Evolutionary conservation across 768 basidiomycete genomes (phyloP).

Genomic region (Pulveroboletus sp.): DNA sequence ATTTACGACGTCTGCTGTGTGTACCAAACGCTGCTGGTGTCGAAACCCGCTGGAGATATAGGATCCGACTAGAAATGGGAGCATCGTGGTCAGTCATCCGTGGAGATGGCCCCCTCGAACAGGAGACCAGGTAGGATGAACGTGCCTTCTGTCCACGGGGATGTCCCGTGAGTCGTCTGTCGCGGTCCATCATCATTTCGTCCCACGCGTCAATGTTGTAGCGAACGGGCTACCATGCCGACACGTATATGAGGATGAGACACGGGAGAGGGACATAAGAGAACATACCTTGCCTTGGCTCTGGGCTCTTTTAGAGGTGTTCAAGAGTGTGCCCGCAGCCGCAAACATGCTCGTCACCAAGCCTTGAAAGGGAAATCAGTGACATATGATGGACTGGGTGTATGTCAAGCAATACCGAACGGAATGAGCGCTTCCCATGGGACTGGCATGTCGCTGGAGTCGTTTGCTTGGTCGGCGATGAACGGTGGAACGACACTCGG

Average conservation of each 20-base stretch:
- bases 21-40: conserved; percentile 71
- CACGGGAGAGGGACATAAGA: background rate
- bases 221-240: conserved; percentile 60
- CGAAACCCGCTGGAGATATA: conserved; percentile 62
- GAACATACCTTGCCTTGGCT: conserved; percentile 82
- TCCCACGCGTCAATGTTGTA: conserved; percentile 90
- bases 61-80: conserved; percentile 51
- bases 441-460: conserved; percentile 69
- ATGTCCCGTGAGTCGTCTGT: conserved; percentile 83
- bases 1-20: conserved; percentile 48
- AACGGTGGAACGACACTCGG: background rate
- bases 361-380: conserved; percentile 40
- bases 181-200: conserved; percentile 92
- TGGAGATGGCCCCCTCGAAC: background rate
- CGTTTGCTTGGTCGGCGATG: background rate
- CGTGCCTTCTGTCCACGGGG: conserved; percentile 80
- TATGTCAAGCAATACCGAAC: conserved; percentile 52
- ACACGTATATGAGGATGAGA: background rate
- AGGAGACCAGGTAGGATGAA: conserved; percentile 2
- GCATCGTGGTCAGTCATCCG: background rate
- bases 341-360: conserved; percentile 86
- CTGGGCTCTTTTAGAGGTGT: conserved; percentile 69
- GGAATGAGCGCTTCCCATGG: conserved; percentile 98
- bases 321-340: conserved; percentile 83
- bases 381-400: background rate